Evolutionary conservation across 495 filamentous ascomycete species (phyloP).

Genomic region (Lasiosphaeria miniovina): DNA sequence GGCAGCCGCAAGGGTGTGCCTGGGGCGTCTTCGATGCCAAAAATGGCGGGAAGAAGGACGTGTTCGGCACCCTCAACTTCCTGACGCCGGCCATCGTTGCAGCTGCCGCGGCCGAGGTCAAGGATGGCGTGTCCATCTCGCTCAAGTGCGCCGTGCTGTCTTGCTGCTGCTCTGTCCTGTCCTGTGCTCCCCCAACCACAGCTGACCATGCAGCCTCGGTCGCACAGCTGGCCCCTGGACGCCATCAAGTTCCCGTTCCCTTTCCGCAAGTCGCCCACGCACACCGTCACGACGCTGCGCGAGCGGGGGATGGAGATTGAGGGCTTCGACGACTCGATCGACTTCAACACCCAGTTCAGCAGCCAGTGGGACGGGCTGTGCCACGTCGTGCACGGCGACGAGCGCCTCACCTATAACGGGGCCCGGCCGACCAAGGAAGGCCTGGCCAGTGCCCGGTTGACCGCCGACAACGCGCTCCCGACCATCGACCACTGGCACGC

Average conservation of each 20-base stretch:
- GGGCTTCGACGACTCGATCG: constrained; percentile 54
- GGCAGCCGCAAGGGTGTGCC: constrained; percentile 60
- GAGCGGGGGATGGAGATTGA: constrained; percentile 31
- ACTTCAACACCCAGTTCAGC: constrained; percentile 71
- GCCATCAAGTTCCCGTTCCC: constrained; percentile 48
- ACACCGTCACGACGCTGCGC: constrained; percentile 48
- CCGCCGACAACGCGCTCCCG: constrained; percentile 30
- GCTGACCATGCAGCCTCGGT: background rate
- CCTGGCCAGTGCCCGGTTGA: constrained; percentile 19
- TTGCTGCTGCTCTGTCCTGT: background rate
- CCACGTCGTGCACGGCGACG: constrained; percentile 37
- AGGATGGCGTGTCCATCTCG: constrained; percentile 54
- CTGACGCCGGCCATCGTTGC: constrained; percentile 54
- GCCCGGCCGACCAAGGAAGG: constrained; percentile 29
- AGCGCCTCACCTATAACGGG: constrained; percentile 55
- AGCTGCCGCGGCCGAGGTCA: constrained; percentile 49
- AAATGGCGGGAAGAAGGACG: constrained; percentile 56
- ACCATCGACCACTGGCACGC: constrained; percentile 44
- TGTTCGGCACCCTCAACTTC: constrained; percentile 57
- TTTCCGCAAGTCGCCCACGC: constrained; percentile 50
- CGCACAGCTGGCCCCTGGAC: constrained; percentile 41
- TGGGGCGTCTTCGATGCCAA: constrained; percentile 60
- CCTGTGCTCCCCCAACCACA: background rate
- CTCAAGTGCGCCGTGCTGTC: constrained; percentile 48
- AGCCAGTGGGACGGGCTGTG: constrained; percentile 80